A percentile compares a stretch with the other conserved stretches of the same genome.
These are phyloP conservation scores for Chrysoporthe puriensis DNA, from an alignment of 2,329 filamentous ascomycete species.

Conservation along the genomic window DNA sequence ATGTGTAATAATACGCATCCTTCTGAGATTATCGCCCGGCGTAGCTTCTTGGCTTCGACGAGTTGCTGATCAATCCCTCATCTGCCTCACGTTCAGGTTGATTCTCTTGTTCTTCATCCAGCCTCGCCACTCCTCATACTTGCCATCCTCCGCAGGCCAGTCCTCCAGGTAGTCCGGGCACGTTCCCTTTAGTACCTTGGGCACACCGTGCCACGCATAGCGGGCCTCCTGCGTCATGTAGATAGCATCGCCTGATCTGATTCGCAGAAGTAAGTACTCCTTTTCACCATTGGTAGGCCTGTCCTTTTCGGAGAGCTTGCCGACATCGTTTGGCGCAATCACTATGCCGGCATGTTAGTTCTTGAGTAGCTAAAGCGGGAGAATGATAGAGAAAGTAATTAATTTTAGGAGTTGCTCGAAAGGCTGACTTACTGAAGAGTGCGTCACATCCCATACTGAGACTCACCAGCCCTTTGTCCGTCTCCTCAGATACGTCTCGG, in stretches of 20 bases:
- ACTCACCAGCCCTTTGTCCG: slow-evolving; percentile 77
- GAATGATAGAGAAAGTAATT: background rate
- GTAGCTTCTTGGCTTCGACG: too few relatives aligned
- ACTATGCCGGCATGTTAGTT: slow-evolving; percentile 12
- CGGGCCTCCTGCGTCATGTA: slow-evolving; percentile 84
- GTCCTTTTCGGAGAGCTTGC: slow-evolving; percentile 36
- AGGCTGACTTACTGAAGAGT: slow-evolving; percentile 59
- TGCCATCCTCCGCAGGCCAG: slow-evolving; percentile 68
- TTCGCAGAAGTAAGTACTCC: slow-evolving; percentile 62
- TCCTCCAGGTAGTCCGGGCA: slow-evolving; percentile 75
- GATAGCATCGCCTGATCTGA: slow-evolving; percentile 85
- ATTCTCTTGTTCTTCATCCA: slow-evolving; percentile 90
- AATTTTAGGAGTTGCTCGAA: background rate
- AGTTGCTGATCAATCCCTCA: slow-evolving; percentile 57
- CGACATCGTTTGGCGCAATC: slow-evolving; percentile 58
- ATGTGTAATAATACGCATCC: too few relatives aligned
- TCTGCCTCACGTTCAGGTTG: slow-evolving; percentile 91
- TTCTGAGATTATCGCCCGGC: too few relatives aligned
- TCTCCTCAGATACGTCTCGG: slow-evolving; percentile 88
- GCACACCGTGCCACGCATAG: slow-evolving; percentile 95
- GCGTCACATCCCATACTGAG: slow-evolving; percentile 89
- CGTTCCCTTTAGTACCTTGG: slow-evolving; percentile 78
- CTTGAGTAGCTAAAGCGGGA: background rate
- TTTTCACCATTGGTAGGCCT: slow-evolving; percentile 40
- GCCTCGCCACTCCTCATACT: slow-evolving; percentile 72